Evolutionary conservation across 768 basidiomycete genomes (phyloP).

Genomic region (Lactarius sp.): DNA sequence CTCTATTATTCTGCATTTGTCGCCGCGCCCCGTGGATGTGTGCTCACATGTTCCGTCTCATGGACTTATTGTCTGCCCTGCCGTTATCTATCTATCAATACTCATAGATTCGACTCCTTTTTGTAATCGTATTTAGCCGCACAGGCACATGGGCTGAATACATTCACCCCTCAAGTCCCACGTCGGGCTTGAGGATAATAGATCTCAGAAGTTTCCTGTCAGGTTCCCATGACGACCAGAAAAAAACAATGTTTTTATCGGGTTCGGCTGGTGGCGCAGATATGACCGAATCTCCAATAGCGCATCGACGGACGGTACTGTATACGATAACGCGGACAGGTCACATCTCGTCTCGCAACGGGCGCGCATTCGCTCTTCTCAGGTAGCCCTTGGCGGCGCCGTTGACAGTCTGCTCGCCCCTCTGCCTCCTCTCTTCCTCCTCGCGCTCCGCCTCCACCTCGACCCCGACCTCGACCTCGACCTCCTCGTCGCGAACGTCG

Average conservation of each 20-base stretch:
- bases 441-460: slow-evolving; percentile 29
- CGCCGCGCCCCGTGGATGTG: neutral
- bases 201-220: too few relatives aligned
- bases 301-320: neutral
- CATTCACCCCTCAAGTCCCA: neutral
- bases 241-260: neutral
- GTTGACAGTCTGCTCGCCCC: neutral
- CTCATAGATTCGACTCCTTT: slow-evolving; percentile 3
- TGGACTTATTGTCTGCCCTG: slow-evolving; percentile 7
- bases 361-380: slow-evolving; percentile 4
- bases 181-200: too few relatives aligned
- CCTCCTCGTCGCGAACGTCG: slow-evolving; percentile 40
- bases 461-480: slow-evolving; percentile 27
- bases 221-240: neutral
- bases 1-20: neutral
- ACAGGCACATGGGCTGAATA: neutral
- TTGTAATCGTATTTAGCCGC: slow-evolving; percentile 17
- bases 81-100: slow-evolving; percentile 3
- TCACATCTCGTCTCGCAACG: slow-evolving; percentile 16
- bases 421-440: slow-evolving; percentile 15
- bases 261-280: neutral
- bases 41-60: neutral
- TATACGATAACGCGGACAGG: neutral
- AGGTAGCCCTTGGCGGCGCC: slow-evolving; percentile 16
- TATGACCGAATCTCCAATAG: neutral